Base-by-base conservation (phyloP, 1,284 basidiomycete genomes). In the Cutaneotrichosporon curvatum region DNA sequence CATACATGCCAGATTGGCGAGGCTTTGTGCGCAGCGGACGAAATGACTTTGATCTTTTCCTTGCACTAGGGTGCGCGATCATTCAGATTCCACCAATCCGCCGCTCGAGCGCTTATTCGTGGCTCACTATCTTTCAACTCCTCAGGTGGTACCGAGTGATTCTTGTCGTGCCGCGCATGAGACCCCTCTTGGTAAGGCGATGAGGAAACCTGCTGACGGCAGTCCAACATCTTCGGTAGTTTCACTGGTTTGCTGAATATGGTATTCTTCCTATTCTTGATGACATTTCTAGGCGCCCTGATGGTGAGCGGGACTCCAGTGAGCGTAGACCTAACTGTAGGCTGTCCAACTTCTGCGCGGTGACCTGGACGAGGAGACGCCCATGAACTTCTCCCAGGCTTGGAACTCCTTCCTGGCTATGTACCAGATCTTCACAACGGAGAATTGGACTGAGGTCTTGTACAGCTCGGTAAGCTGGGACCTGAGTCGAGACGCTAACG, bases 61-160 rank as follows among this genome's bases (percentile, higher is more conserved):
- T 98, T n/a, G 90, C 86, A 0, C 64, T 95, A 39, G 79, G 78
- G 2, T 84, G 83, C 6, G 83, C 77, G 33, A 74, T 95, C 61
- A 89, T 95, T 30, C 88, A 95, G 67, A 84, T 96, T 34, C 92
- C 94, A 0, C 76, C 64, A 11, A 84, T 97, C 32, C 76, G 78
- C 43, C 56, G 78, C 23, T 83, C 84, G 6, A 48, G 56, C 3
- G 76, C 82, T 3, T 95, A 95, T 62, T 79, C 83, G 0, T 98
- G 94, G 94, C 78, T 97, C 56, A 95, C 89, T 2, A 79, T 87
- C 34, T 87, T 97, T 61, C 87, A 92, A 64, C 75, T 97, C 6
- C 76, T 79, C 52, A 78, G 94, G 55, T 97, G 96, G 74, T 97
- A 98, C 69, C 79, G 94, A 2, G 88, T 97, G 28, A 92, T 97